phyloP scores from a whole-genome alignment of 1,284 basidiomycete species.

The Ganoderma leucocontextum region DNA sequence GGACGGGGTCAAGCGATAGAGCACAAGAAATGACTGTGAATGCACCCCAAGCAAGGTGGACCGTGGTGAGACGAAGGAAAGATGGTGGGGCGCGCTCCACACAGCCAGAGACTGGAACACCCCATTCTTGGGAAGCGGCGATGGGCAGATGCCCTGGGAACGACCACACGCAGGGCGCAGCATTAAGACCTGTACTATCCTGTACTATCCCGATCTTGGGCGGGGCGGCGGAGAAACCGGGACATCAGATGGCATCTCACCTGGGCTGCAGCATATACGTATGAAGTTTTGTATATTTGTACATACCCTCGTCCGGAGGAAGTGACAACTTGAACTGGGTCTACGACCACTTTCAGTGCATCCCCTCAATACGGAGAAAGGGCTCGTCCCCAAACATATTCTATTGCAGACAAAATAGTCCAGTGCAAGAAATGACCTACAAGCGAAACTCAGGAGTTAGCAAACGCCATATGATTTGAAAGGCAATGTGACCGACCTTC shows the following conservation, averaged over 20 bases:
- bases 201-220: slow-evolving; percentile 4
- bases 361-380: neutral
- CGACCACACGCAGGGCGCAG: neutral
- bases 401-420: neutral
- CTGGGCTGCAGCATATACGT: neutral
- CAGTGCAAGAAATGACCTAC: neutral
- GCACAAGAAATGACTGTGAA: slow-evolving; percentile 14
- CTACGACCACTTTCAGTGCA: neutral
- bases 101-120: neutral
- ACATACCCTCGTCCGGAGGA: neutral
- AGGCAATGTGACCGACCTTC: neutral
- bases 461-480: neutral
- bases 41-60: neutral
- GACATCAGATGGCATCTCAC: slow-evolving; percentile 10
- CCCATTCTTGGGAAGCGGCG: neutral
- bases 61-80: slow-evolving; percentile 13
- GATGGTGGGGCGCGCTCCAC: neutral
- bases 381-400: neutral
- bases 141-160: slow-evolving; percentile 14
- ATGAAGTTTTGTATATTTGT: neutral
- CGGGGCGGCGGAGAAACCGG: neutral
- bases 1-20: slow-evolving; percentile 5
- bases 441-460: neutral
- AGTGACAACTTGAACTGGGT: neutral
- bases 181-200: neutral